phyloP scores from a whole-genome alignment of 2,329 filamentous ascomycete genomes.

The Teratosphaeria pseudoeucalypti region DNA sequence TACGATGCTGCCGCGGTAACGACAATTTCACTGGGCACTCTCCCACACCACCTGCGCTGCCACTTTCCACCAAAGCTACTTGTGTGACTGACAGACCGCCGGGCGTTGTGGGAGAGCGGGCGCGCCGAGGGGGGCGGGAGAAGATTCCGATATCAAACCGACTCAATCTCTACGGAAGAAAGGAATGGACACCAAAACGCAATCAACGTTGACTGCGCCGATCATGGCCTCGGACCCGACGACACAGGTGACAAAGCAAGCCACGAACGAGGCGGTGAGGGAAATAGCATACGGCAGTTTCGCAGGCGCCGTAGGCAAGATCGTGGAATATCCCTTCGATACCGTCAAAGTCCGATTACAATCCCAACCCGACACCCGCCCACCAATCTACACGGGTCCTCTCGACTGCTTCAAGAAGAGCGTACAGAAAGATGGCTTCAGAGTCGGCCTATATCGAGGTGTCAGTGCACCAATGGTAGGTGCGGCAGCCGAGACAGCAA shows the following conservation, averaged over 20 bases:
- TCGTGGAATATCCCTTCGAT: conserved; percentile 97
- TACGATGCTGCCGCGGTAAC: conserved; percentile 28
- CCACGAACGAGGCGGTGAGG: conserved; percentile 57
- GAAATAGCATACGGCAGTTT: conserved; percentile 84
- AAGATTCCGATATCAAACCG: not conserved
- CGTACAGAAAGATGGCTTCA: conserved; percentile 64
- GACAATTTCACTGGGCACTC: conserved; percentile 7
- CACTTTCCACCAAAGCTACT: not conserved
- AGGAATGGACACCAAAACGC: not conserved
- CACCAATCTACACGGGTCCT: conserved; percentile 73
- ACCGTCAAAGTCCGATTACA: conserved; percentile 96
- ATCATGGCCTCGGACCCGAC: not conserved
- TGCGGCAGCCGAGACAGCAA: conserved; percentile 84
- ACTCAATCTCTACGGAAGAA: not conserved
- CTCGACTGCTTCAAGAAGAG: conserved; percentile 90
- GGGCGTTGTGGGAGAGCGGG: not conserved
- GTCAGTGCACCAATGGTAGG: conserved; percentile 85
- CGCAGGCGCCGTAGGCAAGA: conserved; percentile 84
- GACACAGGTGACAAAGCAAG: not conserved
- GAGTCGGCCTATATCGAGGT: conserved; percentile 70
- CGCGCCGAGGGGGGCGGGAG: not conserved
- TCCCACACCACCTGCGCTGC: not conserved
- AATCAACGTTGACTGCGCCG: not conserved
- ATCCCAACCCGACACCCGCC: conserved; percentile 79
- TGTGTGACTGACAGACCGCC: not conserved